phyloP scores from a whole-genome alignment of 148 eudicot genomes.

The Chenopodium album region DNA sequence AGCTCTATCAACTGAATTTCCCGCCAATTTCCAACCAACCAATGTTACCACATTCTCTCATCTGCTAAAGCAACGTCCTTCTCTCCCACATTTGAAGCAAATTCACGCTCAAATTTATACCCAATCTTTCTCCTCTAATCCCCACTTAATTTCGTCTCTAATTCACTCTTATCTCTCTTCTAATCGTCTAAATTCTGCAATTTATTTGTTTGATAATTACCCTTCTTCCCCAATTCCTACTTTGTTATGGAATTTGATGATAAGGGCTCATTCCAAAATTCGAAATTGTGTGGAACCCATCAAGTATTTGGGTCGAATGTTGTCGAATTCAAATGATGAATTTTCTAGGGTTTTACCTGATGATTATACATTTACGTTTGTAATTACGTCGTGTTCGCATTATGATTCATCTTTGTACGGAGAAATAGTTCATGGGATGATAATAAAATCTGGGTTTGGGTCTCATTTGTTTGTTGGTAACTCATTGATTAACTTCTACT shows the following conservation, averaged over 20 bases:
- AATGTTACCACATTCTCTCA: conserved; percentile 31
- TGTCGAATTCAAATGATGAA: conserved; percentile 24
- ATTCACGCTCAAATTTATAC: conserved; percentile 58
- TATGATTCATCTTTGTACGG: conserved; percentile 37
- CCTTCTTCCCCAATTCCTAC: conserved; percentile 48
- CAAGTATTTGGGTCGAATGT: conserved; percentile 44
- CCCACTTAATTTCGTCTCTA: conserved; percentile 42
- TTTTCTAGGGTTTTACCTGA: conserved; percentile 43
- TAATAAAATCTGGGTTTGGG: conserved; percentile 47
- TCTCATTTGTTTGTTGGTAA: conserved; percentile 55
- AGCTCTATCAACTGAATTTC: conserved; percentile 23
- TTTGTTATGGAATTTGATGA: conserved; percentile 62
- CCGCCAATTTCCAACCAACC: conserved; percentile 25
- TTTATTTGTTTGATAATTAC: conserved; percentile 41
- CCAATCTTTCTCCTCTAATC: conserved; percentile 28
- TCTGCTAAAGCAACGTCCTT: conserved; percentile 49
- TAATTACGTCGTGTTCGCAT: conserved; percentile 55
- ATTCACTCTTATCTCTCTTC: conserved; percentile 47
- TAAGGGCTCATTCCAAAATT: conserved; percentile 62
- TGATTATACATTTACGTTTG: conserved; percentile 63
- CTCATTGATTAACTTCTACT: conserved; percentile 51
- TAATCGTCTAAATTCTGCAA: conserved; percentile 32
- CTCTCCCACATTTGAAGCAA: conserved; percentile 43
- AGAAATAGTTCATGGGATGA: conserved; percentile 52
- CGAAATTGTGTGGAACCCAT: conserved; percentile 42